phyloP scores from a whole-genome alignment of 225 moss, liverwort and hornwort genomes.

The Asterella californica region DNA sequence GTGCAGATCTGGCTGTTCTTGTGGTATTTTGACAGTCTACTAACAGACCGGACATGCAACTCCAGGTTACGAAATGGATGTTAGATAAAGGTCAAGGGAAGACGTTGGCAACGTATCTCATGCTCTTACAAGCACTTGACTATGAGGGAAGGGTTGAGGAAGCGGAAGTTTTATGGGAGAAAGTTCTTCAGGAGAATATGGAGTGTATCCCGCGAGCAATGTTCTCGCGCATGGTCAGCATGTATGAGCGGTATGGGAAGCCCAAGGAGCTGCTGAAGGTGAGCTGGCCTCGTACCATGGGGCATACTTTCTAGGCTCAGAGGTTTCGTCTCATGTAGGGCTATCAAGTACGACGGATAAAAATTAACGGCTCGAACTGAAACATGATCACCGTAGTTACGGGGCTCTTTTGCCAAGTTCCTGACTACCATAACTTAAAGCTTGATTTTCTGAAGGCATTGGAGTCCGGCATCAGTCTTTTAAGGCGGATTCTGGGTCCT shows the following conservation, averaged over 20 bases:
- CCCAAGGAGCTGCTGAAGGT: conserved; percentile 80
- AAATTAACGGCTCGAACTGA: too few species aligned
- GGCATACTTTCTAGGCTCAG: too few species aligned
- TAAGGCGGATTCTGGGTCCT: too few species aligned
- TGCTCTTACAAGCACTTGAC: conserved; percentile 76
- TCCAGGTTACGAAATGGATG: conserved; percentile 94
- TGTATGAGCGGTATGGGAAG: conserved; percentile 81
- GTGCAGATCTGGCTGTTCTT: neutral
- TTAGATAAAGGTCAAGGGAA: conserved; percentile 91
- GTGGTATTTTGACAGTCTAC: neutral
- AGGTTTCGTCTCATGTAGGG: too few species aligned
- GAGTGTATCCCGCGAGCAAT: conserved; percentile 75
- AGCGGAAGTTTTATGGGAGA: conserved; percentile 80
- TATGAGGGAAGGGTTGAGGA: conserved; percentile 87
- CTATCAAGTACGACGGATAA: too few species aligned
- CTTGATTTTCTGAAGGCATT: too few species aligned
- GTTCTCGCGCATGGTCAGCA: conserved; percentile 70
- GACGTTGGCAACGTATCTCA: conserved; percentile 67
- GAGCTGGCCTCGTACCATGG: conserved; percentile 11
- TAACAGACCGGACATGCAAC: neutral
- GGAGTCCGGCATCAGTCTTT: too few species aligned
- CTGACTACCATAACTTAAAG: too few species aligned
- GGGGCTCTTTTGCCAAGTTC: too few species aligned
- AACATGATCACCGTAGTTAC: too few species aligned
- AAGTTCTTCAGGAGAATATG: conserved; percentile 59